Conservation (phyloP, 2,329 filamentous ascomycete species). For the Aspergillus neoniger region DNA sequence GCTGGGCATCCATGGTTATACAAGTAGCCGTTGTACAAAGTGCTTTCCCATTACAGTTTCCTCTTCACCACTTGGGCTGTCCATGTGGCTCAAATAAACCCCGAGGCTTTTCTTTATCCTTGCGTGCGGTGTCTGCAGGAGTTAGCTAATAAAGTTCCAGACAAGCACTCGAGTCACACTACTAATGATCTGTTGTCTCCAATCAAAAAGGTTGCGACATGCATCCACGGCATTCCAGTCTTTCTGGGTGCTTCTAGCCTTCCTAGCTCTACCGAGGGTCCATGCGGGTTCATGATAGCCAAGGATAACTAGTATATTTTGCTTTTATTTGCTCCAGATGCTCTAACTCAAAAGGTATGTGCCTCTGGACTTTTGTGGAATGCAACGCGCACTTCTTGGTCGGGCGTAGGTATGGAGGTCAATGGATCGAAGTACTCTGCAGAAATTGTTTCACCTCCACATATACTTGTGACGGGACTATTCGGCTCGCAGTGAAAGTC, state of each 20-base stretch:
- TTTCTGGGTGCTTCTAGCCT: not conserved
- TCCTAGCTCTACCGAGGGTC: not conserved
- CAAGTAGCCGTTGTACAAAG: not conserved
- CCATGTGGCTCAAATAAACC: not conserved
- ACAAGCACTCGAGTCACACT: not conserved
- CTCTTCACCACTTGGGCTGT: no score
- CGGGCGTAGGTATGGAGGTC: no score
- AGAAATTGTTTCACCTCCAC: no score
- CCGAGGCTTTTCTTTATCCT: not conserved
- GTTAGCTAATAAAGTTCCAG: no score
- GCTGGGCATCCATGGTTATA: not conserved
- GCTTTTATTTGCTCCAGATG: not conserved
- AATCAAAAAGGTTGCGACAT: not conserved
- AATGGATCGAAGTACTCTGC: no score
- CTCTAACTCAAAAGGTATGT: not conserved
- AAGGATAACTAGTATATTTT: not conserved
- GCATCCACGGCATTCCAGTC: not conserved
- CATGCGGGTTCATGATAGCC: not conserved
- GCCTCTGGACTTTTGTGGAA: not conserved
- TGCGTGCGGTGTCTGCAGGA: not conserved
- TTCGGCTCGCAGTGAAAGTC: no score
- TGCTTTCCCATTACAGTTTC: not conserved
- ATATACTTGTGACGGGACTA: no score
- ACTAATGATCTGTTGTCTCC: not conserved
- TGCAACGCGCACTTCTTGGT: no score